Conservation (phyloP, 1,139 yeast genomes). For the Blastobotrys proliferans region DNA sequence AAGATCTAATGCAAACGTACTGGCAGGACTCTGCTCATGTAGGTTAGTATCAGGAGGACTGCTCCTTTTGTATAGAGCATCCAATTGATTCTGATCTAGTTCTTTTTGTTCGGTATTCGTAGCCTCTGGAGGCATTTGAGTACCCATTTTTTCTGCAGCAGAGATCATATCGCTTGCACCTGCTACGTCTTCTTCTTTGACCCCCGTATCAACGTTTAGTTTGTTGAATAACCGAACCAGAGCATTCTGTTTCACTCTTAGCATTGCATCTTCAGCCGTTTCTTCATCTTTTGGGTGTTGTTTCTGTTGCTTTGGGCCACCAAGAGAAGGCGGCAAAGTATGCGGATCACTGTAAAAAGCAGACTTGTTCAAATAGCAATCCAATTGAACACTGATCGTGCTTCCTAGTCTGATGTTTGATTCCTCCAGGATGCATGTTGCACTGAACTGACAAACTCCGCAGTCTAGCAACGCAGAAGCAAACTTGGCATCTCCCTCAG, state of each 20-base stretch:
- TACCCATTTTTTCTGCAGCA: conserved; percentile 30
- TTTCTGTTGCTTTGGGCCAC: conserved; percentile 20
- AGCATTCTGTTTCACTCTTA: conserved; percentile 55
- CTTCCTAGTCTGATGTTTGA: conserved; percentile 68
- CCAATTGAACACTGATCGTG: conserved; percentile 58
- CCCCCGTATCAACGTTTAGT: conserved; percentile 35
- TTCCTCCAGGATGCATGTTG: conserved; percentile 57
- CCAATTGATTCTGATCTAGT: conserved; percentile 67
- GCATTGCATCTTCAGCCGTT: conserved; percentile 50
- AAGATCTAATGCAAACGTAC: conserved; percentile 52
- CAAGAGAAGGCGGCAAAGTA: conserved; percentile 13
- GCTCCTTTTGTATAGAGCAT: conserved; percentile 66
- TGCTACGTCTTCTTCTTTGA: conserved; percentile 21
- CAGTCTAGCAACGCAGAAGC: conserved; percentile 63
- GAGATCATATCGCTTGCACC: conserved; percentile 19
- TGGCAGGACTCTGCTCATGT: conserved; percentile 57
- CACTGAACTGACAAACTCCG: conserved; percentile 52
- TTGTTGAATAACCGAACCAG: conserved; percentile 53
- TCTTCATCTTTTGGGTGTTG: conserved; percentile 35
- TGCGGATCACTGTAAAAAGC: conserved; percentile 44
- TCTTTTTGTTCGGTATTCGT: conserved; percentile 37
- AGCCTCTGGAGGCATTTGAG: conserved; percentile 29
- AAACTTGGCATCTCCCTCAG: conserved; percentile 67
- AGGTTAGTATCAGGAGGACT: conserved; percentile 43
- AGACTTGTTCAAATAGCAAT: conserved; percentile 51